Conservation (phyloP, 345 rosid genomes). For the Syzygium grande region DNA sequence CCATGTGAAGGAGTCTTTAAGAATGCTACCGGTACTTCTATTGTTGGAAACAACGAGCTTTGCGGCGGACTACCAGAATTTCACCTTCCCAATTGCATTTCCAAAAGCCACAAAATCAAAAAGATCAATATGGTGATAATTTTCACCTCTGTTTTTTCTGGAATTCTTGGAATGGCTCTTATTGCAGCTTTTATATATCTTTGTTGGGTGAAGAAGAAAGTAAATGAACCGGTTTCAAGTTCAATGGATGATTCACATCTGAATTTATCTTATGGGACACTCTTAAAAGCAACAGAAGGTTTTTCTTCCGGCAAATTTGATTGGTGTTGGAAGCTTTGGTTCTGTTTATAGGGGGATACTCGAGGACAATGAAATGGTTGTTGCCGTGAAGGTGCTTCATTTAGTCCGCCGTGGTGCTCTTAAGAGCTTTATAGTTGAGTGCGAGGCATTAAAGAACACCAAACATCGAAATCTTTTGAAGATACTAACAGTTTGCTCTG, state of each 20-base stretch:
- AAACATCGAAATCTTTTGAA: not conserved
- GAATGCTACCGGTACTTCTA: accelerated
- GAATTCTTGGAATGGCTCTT: not conserved
- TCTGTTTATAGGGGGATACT: not conserved
- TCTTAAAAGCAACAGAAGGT: not conserved
- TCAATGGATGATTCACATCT: not conserved
- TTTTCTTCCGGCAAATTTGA: not conserved
- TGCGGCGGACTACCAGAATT: accelerated
- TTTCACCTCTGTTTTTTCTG: accelerated
- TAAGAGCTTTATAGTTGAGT: not conserved
- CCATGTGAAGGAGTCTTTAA: not conserved
- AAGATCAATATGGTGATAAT: too few species aligned
- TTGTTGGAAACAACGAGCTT: not conserved
- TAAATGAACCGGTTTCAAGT: not conserved
- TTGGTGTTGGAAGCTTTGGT: not conserved
- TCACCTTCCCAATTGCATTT: not conserved
- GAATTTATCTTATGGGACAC: accelerated
- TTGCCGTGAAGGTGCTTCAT: not conserved
- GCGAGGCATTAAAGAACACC: accelerated
- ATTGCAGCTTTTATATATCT: accelerated
- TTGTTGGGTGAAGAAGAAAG: not conserved
- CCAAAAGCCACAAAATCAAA: not conserved
- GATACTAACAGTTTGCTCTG: not conserved
- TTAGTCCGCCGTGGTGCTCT: not conserved
- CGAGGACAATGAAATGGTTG: not conserved